Evolutionary conservation across 108 stramenopile species (phyloP).

Genomic region (Nitzschia sp.): DNA sequence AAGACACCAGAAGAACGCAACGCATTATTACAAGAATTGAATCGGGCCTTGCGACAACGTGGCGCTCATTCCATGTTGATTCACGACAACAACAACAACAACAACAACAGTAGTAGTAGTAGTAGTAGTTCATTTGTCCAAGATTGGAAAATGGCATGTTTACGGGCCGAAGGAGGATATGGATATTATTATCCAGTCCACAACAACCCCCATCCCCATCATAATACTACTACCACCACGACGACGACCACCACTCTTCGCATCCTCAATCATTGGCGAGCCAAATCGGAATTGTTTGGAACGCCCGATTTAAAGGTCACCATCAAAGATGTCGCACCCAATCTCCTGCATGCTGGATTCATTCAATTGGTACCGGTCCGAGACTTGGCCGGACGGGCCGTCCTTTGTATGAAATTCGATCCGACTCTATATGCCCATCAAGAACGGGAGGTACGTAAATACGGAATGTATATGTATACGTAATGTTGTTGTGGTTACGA

Average conservation of each 20-base stretch:
- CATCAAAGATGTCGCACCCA: constrained; percentile 3
- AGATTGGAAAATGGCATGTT: constrained; percentile 1
- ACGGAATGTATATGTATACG: too few species aligned
- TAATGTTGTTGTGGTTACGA: too few species aligned
- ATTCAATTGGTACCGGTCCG: constrained; percentile 27
- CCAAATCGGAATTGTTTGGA: constrained; percentile 14
- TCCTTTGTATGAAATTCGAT: constrained; percentile 24
- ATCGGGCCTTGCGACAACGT: neutral
- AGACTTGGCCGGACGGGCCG: constrained; percentile 27
- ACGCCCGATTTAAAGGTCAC: constrained; percentile 15
- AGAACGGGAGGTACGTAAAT: constrained; percentile 17
- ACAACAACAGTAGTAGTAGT: too few species aligned
- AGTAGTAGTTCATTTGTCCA: constrained; percentile 3
- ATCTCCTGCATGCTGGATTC: constrained; percentile 1
- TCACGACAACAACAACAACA: too few species aligned
- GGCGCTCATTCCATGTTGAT: neutral
- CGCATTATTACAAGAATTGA: neutral
- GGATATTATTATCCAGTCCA: too few species aligned
- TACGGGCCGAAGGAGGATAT: constrained; percentile 2
- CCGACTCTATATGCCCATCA: constrained; percentile 18
- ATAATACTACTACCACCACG: too few species aligned
- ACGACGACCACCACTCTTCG: neutral
- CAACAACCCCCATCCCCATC: too few species aligned
- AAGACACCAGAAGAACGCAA: neutral
- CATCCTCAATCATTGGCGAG: neutral